Conservation (phyloP, 2,329 filamentous ascomycete genomes). For the Colletotrichum sp. region DNA sequence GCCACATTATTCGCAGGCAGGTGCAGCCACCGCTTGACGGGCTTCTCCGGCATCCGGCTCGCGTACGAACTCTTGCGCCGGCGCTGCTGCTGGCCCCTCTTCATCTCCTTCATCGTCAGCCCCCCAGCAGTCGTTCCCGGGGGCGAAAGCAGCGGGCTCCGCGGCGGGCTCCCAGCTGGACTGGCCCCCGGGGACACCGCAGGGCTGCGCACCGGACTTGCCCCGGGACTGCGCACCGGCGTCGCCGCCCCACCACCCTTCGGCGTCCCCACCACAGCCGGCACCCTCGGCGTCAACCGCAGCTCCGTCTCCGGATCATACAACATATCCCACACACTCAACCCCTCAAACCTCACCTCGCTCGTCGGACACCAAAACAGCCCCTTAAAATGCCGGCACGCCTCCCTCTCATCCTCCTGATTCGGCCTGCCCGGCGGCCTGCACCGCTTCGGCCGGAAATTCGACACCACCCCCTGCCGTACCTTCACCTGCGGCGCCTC, state of each 20-base stretch:
- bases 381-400: slow-evolving; percentile 17
- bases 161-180: neutral
- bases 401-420: slow-evolving; percentile 18
- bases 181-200: neutral
- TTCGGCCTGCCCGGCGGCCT: slow-evolving; percentile 13
- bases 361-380: slow-evolving; percentile 19
- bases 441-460: neutral
- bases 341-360: slow-evolving; percentile 18
- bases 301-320: slow-evolving; percentile 21
- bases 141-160: neutral
- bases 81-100: neutral
- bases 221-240: neutral
- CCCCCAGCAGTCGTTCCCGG: neutral
- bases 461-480: neutral
- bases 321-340: slow-evolving; percentile 21
- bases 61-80: slow-evolving; percentile 9
- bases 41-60: neutral
- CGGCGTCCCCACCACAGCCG: neutral
- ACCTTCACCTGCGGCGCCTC: slow-evolving; percentile 15
- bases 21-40: slow-evolving; percentile 22
- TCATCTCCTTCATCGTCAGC: neutral
- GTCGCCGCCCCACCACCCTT: neutral
- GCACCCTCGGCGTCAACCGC: slow-evolving; percentile 3
- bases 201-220: neutral
- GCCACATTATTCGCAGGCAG: slow-evolving; percentile 22